Base-by-base conservation (phyloP, 2,329 filamentous ascomycete genomes). In the Colletotrichum sp. region DNA sequence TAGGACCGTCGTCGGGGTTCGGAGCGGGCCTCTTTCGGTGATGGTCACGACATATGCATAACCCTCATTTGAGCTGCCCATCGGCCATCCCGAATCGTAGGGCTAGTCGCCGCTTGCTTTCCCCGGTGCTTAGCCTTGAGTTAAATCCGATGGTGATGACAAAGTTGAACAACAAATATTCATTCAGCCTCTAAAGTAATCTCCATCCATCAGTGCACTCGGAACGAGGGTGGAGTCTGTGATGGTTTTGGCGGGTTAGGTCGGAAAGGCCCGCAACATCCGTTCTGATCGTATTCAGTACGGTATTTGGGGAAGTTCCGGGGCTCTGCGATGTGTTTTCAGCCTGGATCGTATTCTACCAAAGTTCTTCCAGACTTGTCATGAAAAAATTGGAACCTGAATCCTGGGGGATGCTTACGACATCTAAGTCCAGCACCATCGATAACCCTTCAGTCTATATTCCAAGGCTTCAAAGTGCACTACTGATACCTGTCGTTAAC, bases 11-110 rank as follows among this genome's bases (percentile, higher is more conserved):
- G 57, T 76, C 70, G 69, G 67, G 44, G n/a, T 62, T 62, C 73
- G 73, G 73, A 69, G 57, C 64, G 73, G 73, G 44, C 30, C 70
- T 64, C 39, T 34, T 59, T 76, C 59, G 70, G 70, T 22, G 57
- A 57, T 44, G 39, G 34, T 49, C 52, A 32, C 22, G 36, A 52
- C 64, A 59, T 67, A 34, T 68, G 70, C 70, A 76, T 76, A 49
- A 69, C 25, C n/a, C 70, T 73, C 73, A 73, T 73, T 69, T 69
- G 22, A 65, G 32, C 22, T 22, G 29, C 29, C 19, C n/a, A 22
- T 73, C 70, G 64, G 73, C 70, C 64, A 68, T 22, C 55, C 73
- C 70, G 69, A 52, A 27, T 29, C 19, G 15, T 61, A 65, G 70
- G 64, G 36, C 59, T 44, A 70, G 22, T 32, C 39, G 27, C 30